Conservation (phyloP, 2,329 filamentous ascomycete genomes). For the Arthrobotrys conoides region DNA sequence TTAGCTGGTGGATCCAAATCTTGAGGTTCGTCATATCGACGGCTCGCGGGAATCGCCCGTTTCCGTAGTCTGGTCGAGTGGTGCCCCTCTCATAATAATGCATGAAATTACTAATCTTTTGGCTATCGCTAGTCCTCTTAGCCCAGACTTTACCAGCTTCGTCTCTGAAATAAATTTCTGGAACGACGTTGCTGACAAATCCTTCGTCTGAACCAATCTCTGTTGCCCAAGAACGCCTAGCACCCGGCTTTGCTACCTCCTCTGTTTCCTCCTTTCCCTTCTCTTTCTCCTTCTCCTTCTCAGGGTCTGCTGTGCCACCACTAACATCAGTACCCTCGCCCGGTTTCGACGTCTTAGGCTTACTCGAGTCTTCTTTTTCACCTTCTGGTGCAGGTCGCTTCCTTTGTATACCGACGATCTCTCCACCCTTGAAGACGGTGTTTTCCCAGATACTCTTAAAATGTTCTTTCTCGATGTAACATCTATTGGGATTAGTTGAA, state of each 20-base stretch:
- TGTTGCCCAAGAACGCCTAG: neutral
- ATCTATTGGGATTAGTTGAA: neutral
- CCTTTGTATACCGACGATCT: neutral
- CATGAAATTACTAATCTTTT: conserved; percentile 18
- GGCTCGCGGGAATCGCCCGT: conserved; percentile 2
- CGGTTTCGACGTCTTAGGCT: neutral
- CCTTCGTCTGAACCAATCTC: neutral
- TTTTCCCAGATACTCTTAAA: conserved; percentile 13
- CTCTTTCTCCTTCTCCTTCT: neutral
- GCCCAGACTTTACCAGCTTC: conserved; percentile 13
- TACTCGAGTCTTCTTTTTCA: neutral
- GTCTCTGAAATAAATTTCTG: conserved; percentile 6
- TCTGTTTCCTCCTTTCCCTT: neutral
- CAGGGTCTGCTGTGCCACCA: neutral
- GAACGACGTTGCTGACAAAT: neutral
- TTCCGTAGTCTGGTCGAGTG: conserved; percentile 20
- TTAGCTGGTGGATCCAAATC: conserved; percentile 2
- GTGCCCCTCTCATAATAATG: conserved; percentile 14
- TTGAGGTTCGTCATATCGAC: neutral
- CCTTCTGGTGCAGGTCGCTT: neutral
- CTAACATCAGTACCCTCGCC: neutral
- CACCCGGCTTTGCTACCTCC: neutral
- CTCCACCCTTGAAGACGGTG: neutral
- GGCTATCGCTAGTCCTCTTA: neutral
- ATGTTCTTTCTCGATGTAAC: conserved; percentile 25